Evolutionary conservation across 2,329 filamentous ascomycete genomes (phyloP).

Genomic region (Akanthomyces muscarius): DNA sequence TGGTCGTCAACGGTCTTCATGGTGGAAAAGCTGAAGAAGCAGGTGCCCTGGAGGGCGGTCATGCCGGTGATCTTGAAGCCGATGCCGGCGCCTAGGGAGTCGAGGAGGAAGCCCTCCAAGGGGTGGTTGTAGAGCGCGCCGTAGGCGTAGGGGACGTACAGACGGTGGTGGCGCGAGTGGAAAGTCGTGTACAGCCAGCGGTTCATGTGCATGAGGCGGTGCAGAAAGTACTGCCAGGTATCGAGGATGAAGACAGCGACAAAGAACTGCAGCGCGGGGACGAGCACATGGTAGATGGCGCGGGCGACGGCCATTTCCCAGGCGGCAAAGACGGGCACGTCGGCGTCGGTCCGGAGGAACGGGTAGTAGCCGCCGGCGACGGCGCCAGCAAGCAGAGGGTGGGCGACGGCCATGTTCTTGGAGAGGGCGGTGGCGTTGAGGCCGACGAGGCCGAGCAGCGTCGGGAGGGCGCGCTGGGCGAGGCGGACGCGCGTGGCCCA

Average conservation of each 20-base stretch:
- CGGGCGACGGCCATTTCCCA: conserved; percentile 79
- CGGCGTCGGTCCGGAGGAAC: conserved; percentile 57
- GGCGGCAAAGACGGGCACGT: conserved; percentile 68
- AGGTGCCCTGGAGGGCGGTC: conserved; percentile 81
- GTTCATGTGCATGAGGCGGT: conserved; percentile 96
- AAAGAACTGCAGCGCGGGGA: conserved; percentile 75
- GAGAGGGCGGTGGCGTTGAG: conserved; percentile 73
- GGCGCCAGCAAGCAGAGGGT: conserved; percentile 70
- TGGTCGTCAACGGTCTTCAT: conserved; percentile 98
- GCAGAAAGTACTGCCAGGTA: conserved; percentile 97
- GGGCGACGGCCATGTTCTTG: conserved; percentile 65
- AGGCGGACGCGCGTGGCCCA: conserved; percentile 83
- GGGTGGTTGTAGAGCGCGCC: conserved; percentile 97
- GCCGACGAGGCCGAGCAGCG: conserved; percentile 65
- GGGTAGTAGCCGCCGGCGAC: conserved; percentile 81
- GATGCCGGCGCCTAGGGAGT: conserved; percentile 81
- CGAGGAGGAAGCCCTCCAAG: conserved; percentile 86
- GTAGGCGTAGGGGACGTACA: conserved; percentile 97
- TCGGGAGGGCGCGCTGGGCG: conserved; percentile 72
- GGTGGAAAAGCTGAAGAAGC: conserved; percentile 83
- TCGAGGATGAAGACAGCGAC: conserved; percentile 75
- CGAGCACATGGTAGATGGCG: conserved; percentile 70
- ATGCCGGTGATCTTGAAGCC: conserved; percentile 78
- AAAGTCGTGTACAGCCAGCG: conserved; percentile 93
- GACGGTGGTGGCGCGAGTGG: conserved; percentile 91